Evolutionary conservation across 306 rosid genomes (phyloP), one percentile per base, ranked within the genome.

Genomic region (Rubus parviflorus): DNA sequence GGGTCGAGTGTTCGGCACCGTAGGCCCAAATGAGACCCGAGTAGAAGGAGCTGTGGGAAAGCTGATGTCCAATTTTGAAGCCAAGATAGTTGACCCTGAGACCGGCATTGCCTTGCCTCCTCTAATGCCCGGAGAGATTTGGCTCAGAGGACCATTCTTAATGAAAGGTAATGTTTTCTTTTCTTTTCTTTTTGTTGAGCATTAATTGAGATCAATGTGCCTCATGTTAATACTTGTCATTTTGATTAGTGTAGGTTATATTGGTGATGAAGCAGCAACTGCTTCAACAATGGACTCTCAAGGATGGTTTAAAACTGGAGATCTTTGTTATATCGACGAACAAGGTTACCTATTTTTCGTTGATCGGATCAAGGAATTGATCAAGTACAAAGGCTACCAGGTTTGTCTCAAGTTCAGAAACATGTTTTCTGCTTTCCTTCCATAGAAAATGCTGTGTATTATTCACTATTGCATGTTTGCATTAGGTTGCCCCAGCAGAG

Each of bases 401-500:
- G 86, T 83, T 48, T 20, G 47, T 68, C 19, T 15, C 6, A 13
- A 30, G 35, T 30, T 30, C 6, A 15, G 2, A 14, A 25, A 16
- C 43, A 15, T 3, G 22, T 17, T 20, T 41, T 38, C 12, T 48
- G 9, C 42, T 22, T 76, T 11, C 35, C 23, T 25, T 65, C 3
- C 30, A 25, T 47, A 68, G 40, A 65, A 62, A 19, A 47, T 47
- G 43, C 8, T 73, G 13, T 49, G 20, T 72, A 40, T 42, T 38
- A 40, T 17, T 14, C 4, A 48, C 46, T 37, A 14, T 30, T 64
- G 46, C 23, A 30, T 70, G 16, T 60, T 43, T 13, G 56, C 38
- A 40, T 25, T 49, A 91, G 97, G 94, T 91, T 71, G 89, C 97
- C 51, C 93, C 97, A 0, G 94, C 89, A 14, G 97, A 91, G 72